Evolutionary conservation across 306 rosid genomes (phyloP), one percentile per base, ranked within the genome.

Genomic region (Biancaea sappan): DNA sequence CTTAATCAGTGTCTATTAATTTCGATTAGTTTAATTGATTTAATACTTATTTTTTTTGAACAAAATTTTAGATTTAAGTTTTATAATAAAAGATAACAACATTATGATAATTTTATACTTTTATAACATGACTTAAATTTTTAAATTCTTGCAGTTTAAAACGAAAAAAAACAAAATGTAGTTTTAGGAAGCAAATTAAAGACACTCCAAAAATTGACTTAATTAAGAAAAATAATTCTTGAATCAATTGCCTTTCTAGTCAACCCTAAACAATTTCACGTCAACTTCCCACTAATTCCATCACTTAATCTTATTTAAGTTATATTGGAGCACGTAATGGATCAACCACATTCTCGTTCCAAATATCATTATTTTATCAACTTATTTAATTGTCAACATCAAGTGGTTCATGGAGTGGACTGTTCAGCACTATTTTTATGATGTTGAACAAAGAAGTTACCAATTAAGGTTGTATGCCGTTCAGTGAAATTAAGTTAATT

Each of bases 211-310:
- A 74, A 50, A 73, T 82, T 79, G 83, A 84, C 83, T 78, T 54
- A 19, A 6, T 53, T 56, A 4, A 40, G 72, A 52, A 81, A 82
- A 71, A 78, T 80, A 58, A 47, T 51, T 50, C 29, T 44, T 25
- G 56, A 57, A 56, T 68, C 26, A 65, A 24, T 25, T 40, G 0
- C 26, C 29, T 48, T 68, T 5, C 29, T 7, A 18, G 54, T 53
- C 18, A n/a, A 34, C 24, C 22, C 48, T 13, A 41, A 54, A 41
- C 56, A 52, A 67, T 58, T 66, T 34, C 34, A 21, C 62, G 48
- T 75, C 80, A 75, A 80, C 73, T 77, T 80, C 86, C 88, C 91
- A 80, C 88, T 80, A 81, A 37, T 40, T 4, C 38, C 25, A n/a
- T 61, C 67, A 16, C 75, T 71, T 54, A 31, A 22, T 34, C 11